A percentile compares a stretch with the other conserved stretches of the same genome.
Evolutionary conservation across 495 filamentous ascomycete genomes (phyloP).

Genomic region (Coniosporium apollinis): DNA sequence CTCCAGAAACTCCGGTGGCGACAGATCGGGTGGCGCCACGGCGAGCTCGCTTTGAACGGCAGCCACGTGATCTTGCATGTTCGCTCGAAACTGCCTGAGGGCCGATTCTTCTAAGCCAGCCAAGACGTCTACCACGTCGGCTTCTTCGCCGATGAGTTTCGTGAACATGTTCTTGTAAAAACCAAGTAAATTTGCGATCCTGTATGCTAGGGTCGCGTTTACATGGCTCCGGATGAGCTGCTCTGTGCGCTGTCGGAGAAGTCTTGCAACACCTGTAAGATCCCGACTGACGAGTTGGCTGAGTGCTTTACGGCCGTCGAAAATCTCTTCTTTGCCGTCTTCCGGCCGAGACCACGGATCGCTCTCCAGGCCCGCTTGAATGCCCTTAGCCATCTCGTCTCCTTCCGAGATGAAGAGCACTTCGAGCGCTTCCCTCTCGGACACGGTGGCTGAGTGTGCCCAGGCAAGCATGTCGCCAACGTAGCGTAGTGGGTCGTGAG

Average conservation of each 20-base stretch:
- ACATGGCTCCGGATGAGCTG: constrained; percentile 87
- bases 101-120: constrained; percentile 55
- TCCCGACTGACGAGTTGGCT: constrained; percentile 80
- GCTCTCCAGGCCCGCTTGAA: constrained; percentile 69
- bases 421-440: constrained; percentile 84
- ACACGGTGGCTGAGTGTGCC: constrained; percentile 85
- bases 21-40: constrained; percentile 49
- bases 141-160: constrained; percentile 54
- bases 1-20: constrained; percentile 66
- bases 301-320: constrained; percentile 70
- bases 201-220: constrained; percentile 74
- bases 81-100: constrained; percentile 61
- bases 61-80: constrained; percentile 63
- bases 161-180: constrained; percentile 82
- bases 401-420: constrained; percentile 80
- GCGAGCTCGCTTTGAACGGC: constrained; percentile 51
- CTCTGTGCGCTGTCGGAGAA: constrained; percentile 69
- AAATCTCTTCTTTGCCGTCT: constrained; percentile 45
- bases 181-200: constrained; percentile 67
- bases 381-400: constrained; percentile 74
- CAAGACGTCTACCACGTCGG: constrained; percentile 46
- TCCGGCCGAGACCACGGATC: constrained; percentile 62
- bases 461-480: constrained; percentile 97
- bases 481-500: constrained; percentile 84
- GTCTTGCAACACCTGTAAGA: constrained; percentile 57